Conservation (phyloP, 805 yeast species). For the Teunomyces gatunensis region DNA sequence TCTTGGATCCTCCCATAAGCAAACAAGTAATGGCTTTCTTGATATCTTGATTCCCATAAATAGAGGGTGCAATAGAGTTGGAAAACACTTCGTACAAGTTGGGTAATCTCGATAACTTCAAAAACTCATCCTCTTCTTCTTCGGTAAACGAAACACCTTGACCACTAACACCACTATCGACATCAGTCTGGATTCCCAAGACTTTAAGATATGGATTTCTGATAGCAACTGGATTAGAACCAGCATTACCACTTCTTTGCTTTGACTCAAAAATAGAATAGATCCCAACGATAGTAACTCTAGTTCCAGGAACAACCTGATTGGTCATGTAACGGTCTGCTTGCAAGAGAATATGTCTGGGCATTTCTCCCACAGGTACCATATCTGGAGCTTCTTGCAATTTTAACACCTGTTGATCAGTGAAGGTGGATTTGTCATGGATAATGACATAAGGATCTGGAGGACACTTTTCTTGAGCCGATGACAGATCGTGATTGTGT, state of each 20-base stretch:
- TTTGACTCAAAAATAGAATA: slow-evolving; percentile 82
- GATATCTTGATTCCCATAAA: slow-evolving; percentile 90
- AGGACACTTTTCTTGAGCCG: slow-evolving; percentile 67
- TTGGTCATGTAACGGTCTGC: slow-evolving; percentile 90
- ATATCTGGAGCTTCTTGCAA: slow-evolving; percentile 97
- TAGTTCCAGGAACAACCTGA: slow-evolving; percentile 89
- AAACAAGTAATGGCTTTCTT: slow-evolving; percentile 91
- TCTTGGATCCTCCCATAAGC: slow-evolving; percentile 91
- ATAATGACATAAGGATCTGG: slow-evolving; percentile 89
- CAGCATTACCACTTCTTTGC: slow-evolving; percentile 42
- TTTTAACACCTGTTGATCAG: slow-evolving; percentile 92
- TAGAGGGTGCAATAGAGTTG: slow-evolving; percentile 91
- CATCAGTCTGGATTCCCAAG: slow-evolving; percentile 80
- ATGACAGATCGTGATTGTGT: slow-evolving; percentile 38
- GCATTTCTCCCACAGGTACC: slow-evolving; percentile 99
- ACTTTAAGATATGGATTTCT: slow-evolving; percentile 89
- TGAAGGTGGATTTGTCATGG: slow-evolving; percentile 90
- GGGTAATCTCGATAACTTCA: slow-evolving; percentile 76
- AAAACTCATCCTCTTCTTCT: slow-evolving; percentile 91
- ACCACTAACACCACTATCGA: slow-evolving; percentile 66
- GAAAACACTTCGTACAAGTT: slow-evolving; percentile 84
- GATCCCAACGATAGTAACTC: slow-evolving; percentile 89
- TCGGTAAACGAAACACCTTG: slow-evolving; percentile 67
- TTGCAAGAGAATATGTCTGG: slow-evolving; percentile 83
- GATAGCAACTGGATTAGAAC: slow-evolving; percentile 66